phyloP scores from a whole-genome alignment of 352 stramenopile genomes.

The Pythium brachiatum region DNA sequence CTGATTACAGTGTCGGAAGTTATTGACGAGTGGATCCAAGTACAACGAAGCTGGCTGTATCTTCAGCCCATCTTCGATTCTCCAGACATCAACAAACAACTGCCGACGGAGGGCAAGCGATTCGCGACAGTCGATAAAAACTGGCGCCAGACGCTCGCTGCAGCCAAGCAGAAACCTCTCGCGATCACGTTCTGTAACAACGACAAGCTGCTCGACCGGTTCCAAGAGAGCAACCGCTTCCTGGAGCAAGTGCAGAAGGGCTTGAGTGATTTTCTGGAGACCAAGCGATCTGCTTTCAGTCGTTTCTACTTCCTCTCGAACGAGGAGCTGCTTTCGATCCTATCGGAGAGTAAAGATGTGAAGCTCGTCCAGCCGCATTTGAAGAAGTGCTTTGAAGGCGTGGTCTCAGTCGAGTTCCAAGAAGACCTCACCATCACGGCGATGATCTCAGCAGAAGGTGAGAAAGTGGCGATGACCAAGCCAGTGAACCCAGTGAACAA shows the following conservation, averaged over 20 bases:
- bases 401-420: constrained; percentile 92
- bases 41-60: constrained; percentile 95
- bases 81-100: constrained; percentile 95
- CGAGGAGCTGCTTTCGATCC: constrained; percentile 93
- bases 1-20: constrained; percentile 91
- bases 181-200: constrained; percentile 93
- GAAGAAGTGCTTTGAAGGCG: constrained; percentile 96
- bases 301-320: constrained; percentile 96
- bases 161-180: constrained; percentile 80
- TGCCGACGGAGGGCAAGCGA: constrained; percentile 92
- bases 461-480: constrained; percentile 84
- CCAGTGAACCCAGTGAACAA: constrained; percentile 91
- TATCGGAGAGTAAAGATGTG: constrained; percentile 95
- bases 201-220: constrained; percentile 89
- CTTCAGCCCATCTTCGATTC: constrained; percentile 96
- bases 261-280: constrained; percentile 94
- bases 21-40: constrained; percentile 93
- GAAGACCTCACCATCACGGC: constrained; percentile 89
- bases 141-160: constrained; percentile 88
- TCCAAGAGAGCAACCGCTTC: constrained; percentile 92
- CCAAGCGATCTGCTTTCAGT: constrained; percentile 90
- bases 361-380: constrained; percentile 93
- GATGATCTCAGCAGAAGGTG: constrained; percentile 91
- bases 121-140: constrained; percentile 96
- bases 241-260: constrained; percentile 96